Evolutionary conservation across 495 filamentous ascomycete species (phyloP).

Genomic region (Rusavskia elegans): DNA sequence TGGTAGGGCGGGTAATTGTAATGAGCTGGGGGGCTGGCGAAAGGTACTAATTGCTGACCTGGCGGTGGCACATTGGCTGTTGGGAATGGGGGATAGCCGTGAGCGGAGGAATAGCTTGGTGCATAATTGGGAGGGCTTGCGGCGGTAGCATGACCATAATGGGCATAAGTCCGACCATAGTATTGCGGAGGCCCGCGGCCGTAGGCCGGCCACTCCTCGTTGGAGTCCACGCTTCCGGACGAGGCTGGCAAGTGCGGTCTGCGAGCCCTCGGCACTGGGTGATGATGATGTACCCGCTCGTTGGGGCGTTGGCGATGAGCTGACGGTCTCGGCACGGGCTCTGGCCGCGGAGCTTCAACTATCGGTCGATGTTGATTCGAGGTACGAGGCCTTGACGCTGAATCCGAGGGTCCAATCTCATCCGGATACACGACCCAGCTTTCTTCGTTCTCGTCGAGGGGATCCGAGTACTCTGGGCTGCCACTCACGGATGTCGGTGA

Average conservation of each 20-base stretch:
- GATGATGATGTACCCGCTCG: slow-evolving; percentile 18
- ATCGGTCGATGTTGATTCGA: slow-evolving; percentile 23
- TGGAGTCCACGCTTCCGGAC: slow-evolving; percentile 37
- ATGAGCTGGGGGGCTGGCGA: slow-evolving; percentile 14
- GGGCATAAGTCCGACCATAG: slow-evolving; percentile 19
- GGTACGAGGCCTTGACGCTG: slow-evolving; percentile 52
- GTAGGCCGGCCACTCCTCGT: slow-evolving; percentile 30
- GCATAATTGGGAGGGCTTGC: slow-evolving; percentile 25
- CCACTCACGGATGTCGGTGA: slow-evolving; percentile 27
- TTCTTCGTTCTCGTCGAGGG: slow-evolving; percentile 35
- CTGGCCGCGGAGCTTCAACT: slow-evolving; percentile 25
- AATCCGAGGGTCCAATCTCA: slow-evolving; percentile 68
- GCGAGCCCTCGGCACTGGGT: slow-evolving; percentile 21
- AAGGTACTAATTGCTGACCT: slow-evolving; percentile 20
- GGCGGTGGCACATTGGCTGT: slow-evolving; percentile 26
- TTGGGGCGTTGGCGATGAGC: slow-evolving; percentile 24
- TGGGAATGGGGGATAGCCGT: slow-evolving; percentile 16
- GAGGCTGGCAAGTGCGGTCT: slow-evolving; percentile 35
- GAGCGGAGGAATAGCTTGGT: slow-evolving; percentile 28
- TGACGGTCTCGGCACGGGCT: slow-evolving; percentile 25
- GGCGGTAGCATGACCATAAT: slow-evolving; percentile 22
- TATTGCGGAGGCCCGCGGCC: slow-evolving; percentile 18
- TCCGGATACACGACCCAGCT: slow-evolving; percentile 35
- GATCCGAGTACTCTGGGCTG: slow-evolving; percentile 32
- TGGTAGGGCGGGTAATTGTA: slow-evolving; percentile 27